Evolutionary conservation across 176 grass and related monocot species (phyloP).

Genomic region (Echinochloa phyllopogon): DNA sequence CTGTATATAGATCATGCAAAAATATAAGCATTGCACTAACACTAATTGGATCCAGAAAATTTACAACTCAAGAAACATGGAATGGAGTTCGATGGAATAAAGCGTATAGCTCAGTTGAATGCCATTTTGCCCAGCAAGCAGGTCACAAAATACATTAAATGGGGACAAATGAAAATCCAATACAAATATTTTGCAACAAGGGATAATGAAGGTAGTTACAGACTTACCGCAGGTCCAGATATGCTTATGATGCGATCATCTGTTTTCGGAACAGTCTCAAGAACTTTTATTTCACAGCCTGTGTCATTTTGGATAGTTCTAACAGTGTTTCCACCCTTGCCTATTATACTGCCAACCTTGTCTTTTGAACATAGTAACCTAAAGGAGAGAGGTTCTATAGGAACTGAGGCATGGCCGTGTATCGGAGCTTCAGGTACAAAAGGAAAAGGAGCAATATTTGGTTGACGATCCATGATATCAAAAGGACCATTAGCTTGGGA

Average conservation of each 20-base stretch:
- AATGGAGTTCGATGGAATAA: not conserved
- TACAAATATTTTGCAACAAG: conserved; percentile 28
- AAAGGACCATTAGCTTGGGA: conserved; percentile 47
- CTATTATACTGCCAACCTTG: conserved; percentile 88
- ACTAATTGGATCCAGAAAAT: conserved; percentile 24
- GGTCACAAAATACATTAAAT: conserved; percentile 35
- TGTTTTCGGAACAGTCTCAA: conserved; percentile 70
- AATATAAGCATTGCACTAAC: conserved; percentile 1
- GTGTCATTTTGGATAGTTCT: conserved; percentile 89
- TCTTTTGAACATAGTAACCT: conserved; percentile 82
- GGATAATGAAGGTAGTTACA: conserved; percentile 37
- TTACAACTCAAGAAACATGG: conserved; percentile 13
- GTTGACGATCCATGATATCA: conserved; percentile 45
- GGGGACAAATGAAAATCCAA: conserved; percentile 8
- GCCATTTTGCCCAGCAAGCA: conserved; percentile 15
- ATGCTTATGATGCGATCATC: conserved; percentile 76
- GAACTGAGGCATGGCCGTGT: conserved; percentile 50
- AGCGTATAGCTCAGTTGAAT: not conserved
- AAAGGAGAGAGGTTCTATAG: conserved; percentile 64
- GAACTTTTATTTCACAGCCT: conserved; percentile 90
- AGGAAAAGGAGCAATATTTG: conserved; percentile 56
- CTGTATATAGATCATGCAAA: conserved; percentile 19
- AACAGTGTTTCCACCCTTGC: conserved; percentile 82
- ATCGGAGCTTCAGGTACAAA: conserved; percentile 57
- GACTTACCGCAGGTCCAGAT: conserved; percentile 73